Evolutionary conservation across 371 early-diverging fungal genomes (phyloP).

Genomic region (Mortierella polycephala): DNA sequence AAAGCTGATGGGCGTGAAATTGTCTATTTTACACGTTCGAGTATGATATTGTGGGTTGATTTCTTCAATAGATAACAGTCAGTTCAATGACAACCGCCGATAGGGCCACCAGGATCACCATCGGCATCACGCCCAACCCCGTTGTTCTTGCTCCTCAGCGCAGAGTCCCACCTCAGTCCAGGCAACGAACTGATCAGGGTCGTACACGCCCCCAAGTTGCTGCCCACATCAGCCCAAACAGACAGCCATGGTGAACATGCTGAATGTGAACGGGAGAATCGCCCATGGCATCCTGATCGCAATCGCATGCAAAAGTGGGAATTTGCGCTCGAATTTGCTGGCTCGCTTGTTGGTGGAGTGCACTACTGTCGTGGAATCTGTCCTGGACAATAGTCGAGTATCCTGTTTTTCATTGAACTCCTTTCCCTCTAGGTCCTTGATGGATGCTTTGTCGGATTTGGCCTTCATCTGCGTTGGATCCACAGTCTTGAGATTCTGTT

Average conservation of each 20-base stretch:
- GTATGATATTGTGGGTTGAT: no score
- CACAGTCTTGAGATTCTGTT: neutral
- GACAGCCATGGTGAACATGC: conserved; percentile 84
- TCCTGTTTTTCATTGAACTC: no score
- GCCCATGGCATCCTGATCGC: conserved; percentile 77
- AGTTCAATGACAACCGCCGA: conserved; percentile 66
- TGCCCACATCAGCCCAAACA: conserved; percentile 79
- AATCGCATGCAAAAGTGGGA: conserved; percentile 66
- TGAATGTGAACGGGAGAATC: conserved; percentile 79
- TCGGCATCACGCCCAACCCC: conserved; percentile 67
- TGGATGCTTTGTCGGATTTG: no score
- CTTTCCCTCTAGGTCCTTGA: no score
- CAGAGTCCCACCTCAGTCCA: conserved; percentile 84
- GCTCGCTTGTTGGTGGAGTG: neutral
- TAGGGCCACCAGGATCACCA: conserved; percentile 61
- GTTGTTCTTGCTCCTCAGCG: conserved; percentile 67
- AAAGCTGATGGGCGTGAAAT: no score
- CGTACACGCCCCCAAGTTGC: conserved; percentile 84
- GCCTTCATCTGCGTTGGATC: no score
- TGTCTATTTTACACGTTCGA: no score
- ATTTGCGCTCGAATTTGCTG: conserved; percentile 29
- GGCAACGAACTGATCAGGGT: conserved; percentile 81
- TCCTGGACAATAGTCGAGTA: no score
- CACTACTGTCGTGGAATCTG: no score
- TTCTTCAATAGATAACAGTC: conserved; percentile 49